phyloP scores from a whole-genome alignment of 2,329 filamentous ascomycete genomes.

The Xylaria sp. region DNA sequence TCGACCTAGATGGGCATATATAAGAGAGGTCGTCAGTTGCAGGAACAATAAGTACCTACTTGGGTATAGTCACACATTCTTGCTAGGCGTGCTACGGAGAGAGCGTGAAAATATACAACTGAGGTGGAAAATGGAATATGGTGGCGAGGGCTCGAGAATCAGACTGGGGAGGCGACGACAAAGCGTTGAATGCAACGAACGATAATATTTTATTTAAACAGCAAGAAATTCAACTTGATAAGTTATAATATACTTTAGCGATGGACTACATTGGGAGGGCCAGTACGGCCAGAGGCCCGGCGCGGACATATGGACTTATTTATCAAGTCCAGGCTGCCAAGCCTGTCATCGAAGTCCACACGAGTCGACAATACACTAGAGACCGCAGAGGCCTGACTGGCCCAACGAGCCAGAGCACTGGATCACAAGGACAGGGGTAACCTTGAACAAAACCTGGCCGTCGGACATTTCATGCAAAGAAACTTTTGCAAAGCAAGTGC shows the following conservation, averaged over 20 bases:
- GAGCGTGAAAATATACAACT: not conserved
- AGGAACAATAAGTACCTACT: constrained; percentile 38
- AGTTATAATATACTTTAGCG: constrained; percentile 10
- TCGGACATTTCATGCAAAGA: constrained; percentile 30
- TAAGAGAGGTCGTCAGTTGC: constrained; percentile 14
- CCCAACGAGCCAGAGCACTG: constrained; percentile 28
- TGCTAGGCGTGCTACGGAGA: not conserved
- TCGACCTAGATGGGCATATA: constrained; percentile 43
- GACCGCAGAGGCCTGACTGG: constrained; percentile 17
- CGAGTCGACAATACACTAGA: not conserved
- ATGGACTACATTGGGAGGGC: constrained; percentile 18
- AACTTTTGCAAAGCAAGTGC: constrained; percentile 22
- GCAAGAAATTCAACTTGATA: constrained; percentile 6
- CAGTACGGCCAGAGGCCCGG: constrained; percentile 7
- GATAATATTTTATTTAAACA: not conserved
- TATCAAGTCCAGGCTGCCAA: constrained; percentile 27
- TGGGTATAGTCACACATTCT: constrained; percentile 52
- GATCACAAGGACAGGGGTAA: constrained; percentile 29
- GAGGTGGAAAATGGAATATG: constrained; percentile 3
- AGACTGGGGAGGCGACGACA: not conserved
- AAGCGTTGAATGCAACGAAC: not conserved
- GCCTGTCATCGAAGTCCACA: constrained; percentile 11
- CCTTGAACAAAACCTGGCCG: constrained; percentile 29
- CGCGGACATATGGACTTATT: constrained; percentile 29
- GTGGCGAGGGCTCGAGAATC: not conserved